Evolutionary conservation across 2,329 filamentous ascomycete species (phyloP), one percentile per base, ranked within the genome.

Genomic region (Aspergillus jensenii): DNA sequence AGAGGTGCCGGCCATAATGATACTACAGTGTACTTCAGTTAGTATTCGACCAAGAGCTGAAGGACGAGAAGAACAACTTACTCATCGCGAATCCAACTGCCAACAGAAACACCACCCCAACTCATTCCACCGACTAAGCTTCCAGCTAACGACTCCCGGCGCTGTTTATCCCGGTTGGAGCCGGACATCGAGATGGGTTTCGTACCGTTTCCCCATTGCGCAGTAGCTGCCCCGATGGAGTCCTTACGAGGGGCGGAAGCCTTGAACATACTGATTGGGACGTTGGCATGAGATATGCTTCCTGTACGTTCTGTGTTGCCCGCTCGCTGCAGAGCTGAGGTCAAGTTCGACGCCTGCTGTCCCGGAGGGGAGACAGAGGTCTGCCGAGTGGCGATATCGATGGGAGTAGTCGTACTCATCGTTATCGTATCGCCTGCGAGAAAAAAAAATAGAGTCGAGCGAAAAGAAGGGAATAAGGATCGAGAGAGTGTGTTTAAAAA

Each of bases 71-170:
- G 27, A 27, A 48, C 52, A 23, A 88, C 93, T 87, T 87, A 99
- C 95, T 99, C 95, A 79, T 99, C 93, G 75, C 91, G 85, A 76
- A 99, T 95, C 82, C 96, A 98, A 71, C 93, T 98, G 62, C 93
- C 93, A 64, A 98, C 91, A 8, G 93, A 98, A 60, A 96, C 87
- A 64, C 93, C 93, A 71, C 93, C 93, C 93, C 93, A 99, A 77
- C 93, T 97, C 88, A 96, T 92, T 68, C 93, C 93, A 63, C 87
- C 89, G 52, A 84, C 79, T 60, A 87, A 76, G 70, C 85, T 87
- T 65, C 85, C 83, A 40, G 83, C 83, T 61, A 83, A 78, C 72
- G 83, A 85, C 72, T 87, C 83, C 64, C 85, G 76, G 62, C 84
- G 77, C 52, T 77, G 78, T 57, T 80, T 79, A 61, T 84, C 82